Evolutionary conservation across 352 stramenopile species (phyloP).

Genomic region (Pythium phragmiticola): DNA sequence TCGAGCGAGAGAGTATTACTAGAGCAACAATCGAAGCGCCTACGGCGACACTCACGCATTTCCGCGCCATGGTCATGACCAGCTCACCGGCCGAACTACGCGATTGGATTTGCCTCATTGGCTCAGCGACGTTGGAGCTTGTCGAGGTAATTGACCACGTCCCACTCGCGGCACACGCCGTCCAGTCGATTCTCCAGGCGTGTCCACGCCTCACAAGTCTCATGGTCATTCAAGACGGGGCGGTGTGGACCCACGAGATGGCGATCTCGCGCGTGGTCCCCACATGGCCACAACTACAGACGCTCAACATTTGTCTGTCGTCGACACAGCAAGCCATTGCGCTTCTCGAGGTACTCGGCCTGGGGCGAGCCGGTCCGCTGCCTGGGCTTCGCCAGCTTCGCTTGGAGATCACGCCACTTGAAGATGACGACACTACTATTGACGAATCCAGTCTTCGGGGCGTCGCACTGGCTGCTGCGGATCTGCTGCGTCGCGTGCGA

Average conservation of each 20-base stretch:
- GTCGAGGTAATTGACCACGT: slow-evolving; percentile 1
- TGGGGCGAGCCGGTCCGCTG: neutral
- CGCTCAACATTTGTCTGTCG: neutral
- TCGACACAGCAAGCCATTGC: neutral
- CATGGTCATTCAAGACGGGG: slow-evolving; percentile 4
- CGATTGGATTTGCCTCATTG: neutral
- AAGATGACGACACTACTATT: neutral
- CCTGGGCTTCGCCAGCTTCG: neutral
- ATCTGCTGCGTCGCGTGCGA: neutral
- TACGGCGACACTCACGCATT: neutral
- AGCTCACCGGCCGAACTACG: neutral
- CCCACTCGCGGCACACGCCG: neutral
- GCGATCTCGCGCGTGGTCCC: neutral
- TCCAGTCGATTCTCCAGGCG: neutral
- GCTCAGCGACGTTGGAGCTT: neutral
- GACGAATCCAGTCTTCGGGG: neutral
- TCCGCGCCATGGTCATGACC: slow-evolving; percentile 3
- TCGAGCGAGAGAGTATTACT: neutral
- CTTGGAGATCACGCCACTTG: neutral
- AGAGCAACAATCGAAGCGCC: neutral
- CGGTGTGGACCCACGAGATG: neutral
- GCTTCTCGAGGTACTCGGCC: neutral
- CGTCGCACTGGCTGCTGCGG: neutral
- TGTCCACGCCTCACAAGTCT: slow-evolving; percentile 1
- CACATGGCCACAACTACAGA: neutral